Base-by-base conservation (phyloP, 345 rosid species). In the Hypericum perforatum region DNA sequence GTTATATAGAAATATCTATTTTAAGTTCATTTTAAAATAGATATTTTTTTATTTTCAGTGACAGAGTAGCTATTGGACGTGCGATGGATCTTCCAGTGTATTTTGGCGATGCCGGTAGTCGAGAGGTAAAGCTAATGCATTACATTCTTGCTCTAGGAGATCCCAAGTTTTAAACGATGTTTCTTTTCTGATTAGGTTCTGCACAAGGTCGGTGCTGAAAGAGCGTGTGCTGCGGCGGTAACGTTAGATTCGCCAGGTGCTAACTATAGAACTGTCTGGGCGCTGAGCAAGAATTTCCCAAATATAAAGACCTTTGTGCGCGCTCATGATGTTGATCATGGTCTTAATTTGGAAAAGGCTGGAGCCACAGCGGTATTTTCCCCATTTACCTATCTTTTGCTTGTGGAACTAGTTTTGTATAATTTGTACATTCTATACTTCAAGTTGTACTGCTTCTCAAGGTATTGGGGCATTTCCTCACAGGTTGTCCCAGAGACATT, bases 401-500 rank as follows among this genome's bases (percentile, higher is more conserved):
- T n/a, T n/a, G n/a, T n/a, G n/a, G n/a, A n/a, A n/a, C n/a, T n/a
- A n/a, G n/a, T n/a, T n/a, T n/a, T 22, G 32, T 22, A 22, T 1
- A 22, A 22, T 22, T 22, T 22, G 32, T 22, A 22, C 32, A 22
- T 22, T 22, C 32, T 22, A 22, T 22, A 22, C 32, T 22, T 22
- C 32, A 22, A 22, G 32, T 22, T 22, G 32, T 22, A 22, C 2
- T 22, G 32, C 2, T 22, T 22, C 42, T 42, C 29, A 9, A 14
- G 16, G 52, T 38, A 16, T 41, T 43, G 49, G 39, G 32, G 48
- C 53, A 63, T 64, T 45, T 54, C 6, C 63, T 53, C 15, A 39
- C 63, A 90, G 96, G 98, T 91, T 75, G 98, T 91, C 46, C 98
- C 98, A n/a, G 98, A 91, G 77, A 82, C 95, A 44, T 70, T 91